phyloP scores from a whole-genome alignment of 257 asterid genomes.

The Capsicum rhomboideum region DNA sequence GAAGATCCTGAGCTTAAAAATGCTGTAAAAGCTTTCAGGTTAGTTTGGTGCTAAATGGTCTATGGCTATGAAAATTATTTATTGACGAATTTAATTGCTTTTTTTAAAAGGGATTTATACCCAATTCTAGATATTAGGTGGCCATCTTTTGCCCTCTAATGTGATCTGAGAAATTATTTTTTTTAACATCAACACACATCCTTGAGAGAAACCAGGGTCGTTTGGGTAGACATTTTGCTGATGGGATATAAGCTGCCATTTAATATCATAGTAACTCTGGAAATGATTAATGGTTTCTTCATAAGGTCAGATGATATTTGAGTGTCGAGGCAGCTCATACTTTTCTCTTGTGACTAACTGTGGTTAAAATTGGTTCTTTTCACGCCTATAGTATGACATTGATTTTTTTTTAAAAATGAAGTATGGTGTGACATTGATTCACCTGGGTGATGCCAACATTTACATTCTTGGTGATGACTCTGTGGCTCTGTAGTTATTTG shows the following conservation, averaged over 20 bases:
- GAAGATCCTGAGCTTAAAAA: conserved; percentile 76
- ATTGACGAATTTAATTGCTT: background rate
- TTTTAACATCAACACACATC: background rate
- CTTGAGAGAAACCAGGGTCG: background rate
- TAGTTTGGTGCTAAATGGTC: background rate
- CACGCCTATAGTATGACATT: background rate
- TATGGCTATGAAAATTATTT: background rate
- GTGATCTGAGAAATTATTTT: background rate
- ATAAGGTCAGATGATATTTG: background rate
- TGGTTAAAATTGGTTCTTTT: background rate
- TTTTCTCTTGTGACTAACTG: background rate
- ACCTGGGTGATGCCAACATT: background rate
- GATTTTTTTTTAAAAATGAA: background rate
- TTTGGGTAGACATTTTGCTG: background rate
- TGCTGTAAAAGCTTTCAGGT: conserved; percentile 86
- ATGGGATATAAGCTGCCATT: background rate
- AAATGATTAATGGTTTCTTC: background rate
- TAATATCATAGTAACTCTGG: background rate
- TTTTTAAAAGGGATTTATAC: background rate
- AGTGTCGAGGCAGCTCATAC: background rate
- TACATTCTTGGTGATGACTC: background rate
- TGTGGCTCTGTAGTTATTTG: background rate
- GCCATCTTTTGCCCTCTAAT: background rate
- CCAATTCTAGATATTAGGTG: background rate
- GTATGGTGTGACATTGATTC: background rate